These are phyloP conservation scores for Hyphodiscus sp. DNA, from an alignment of 2,329 filamentous ascomycete species.

Conservation along the genomic window DNA sequence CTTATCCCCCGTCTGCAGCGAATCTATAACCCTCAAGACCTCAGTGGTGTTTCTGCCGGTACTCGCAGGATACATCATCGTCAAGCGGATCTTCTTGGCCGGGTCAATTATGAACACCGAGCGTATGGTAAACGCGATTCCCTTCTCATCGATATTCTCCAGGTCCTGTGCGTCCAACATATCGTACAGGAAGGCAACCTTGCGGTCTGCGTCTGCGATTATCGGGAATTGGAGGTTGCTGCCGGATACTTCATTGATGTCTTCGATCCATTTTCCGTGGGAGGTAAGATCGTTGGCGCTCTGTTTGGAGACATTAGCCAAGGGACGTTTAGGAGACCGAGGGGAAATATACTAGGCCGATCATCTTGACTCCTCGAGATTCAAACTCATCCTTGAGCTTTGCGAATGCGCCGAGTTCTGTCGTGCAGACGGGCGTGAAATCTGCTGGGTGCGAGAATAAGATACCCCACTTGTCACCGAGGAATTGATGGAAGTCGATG, in stretches of 20 bases:
- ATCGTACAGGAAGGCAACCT: constrained; percentile 46
- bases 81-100: constrained; percentile 81
- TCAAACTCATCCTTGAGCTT: constrained; percentile 76
- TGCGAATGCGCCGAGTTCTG: constrained; percentile 70
- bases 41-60: constrained; percentile 75
- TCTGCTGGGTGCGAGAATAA: constrained; percentile 79
- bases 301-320: constrained; percentile 4
- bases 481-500: constrained; percentile 74
- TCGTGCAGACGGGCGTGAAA: constrained; percentile 89
- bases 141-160: constrained; percentile 70
- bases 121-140: constrained; percentile 84
- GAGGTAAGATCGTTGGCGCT: constrained; percentile 75
- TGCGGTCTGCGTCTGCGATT: constrained; percentile 69
- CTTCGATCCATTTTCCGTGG: constrained; percentile 81
- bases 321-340: constrained; percentile 29
- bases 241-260: constrained; percentile 70
- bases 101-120: constrained; percentile 91
- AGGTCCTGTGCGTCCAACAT: constrained; percentile 66
- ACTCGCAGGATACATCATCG: constrained; percentile 82
- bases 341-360: constrained; percentile 52
- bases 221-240: constrained; percentile 66
- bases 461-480: constrained; percentile 68
- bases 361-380: constrained; percentile 78
- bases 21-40: constrained; percentile 65
- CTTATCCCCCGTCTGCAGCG: constrained; percentile 56